phyloP scores from a whole-genome alignment of 2,329 filamentous ascomycete genomes.

The Hypoxylon sp. region DNA sequence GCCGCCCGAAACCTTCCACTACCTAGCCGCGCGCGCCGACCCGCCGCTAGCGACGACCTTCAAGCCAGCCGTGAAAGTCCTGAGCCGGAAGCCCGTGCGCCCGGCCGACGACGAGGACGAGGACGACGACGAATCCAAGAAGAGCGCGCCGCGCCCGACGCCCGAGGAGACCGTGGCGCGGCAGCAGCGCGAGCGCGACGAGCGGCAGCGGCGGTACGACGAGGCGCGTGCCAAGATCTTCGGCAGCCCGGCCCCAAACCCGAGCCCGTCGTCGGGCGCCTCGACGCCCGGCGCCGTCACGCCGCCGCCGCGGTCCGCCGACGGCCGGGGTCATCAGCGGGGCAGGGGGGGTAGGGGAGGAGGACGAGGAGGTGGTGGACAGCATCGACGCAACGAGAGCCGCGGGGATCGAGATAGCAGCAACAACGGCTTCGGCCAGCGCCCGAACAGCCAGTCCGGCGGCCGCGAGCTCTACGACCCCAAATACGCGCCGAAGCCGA shows the following conservation, averaged over 20 bases:
- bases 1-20: constrained; percentile 70
- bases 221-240: constrained; percentile 89
- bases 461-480: constrained; percentile 77
- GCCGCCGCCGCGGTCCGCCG: constrained; percentile 63
- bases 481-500: constrained; percentile 71
- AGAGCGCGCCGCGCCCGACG: constrained; percentile 68
- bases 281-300: constrained; percentile 70
- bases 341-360: constrained; percentile 58
- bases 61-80: constrained; percentile 82
- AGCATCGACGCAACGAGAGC: constrained; percentile 43
- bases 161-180: constrained; percentile 80
- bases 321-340: constrained; percentile 59
- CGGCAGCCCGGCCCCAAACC: constrained; percentile 58
- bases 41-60: constrained; percentile 67
- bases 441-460: constrained; percentile 45
- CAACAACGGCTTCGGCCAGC: constrained; percentile 34
- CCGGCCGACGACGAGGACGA: constrained; percentile 60
- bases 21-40: constrained; percentile 64
- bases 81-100: constrained; percentile 79
- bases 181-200: constrained; percentile 81
- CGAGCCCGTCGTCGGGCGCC: constrained; percentile 59
- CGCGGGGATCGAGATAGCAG: constrained; percentile 40
- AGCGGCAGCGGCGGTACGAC: constrained; percentile 90
- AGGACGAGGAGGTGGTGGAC: constrained; percentile 49
- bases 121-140: constrained; percentile 71